A percentile compares a stretch with the other conserved stretches of the same genome.
Conservation (phyloP, 176 grass and related monocot genomes). For the Cymbopogon citratus region DNA sequence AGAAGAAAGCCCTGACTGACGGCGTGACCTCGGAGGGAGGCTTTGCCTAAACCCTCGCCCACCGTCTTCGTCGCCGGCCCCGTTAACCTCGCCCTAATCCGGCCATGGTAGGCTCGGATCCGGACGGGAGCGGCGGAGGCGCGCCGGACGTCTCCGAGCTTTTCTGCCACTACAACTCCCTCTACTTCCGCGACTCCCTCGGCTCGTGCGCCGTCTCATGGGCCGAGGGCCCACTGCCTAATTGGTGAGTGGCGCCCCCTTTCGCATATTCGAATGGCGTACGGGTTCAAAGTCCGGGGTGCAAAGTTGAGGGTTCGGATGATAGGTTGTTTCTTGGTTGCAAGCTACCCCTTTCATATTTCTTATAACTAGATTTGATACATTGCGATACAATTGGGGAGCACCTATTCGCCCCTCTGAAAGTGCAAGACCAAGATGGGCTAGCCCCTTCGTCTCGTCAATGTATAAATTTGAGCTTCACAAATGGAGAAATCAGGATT, state of each 20-base stretch:
- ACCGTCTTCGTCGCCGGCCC: too few species aligned
- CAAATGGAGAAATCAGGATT: not conserved
- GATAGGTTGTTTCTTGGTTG: not conserved
- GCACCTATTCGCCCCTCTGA: not conserved
- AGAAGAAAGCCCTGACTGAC: too few species aligned
- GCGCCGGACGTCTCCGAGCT: slow-evolving; percentile 45
- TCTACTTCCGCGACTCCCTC: slow-evolving; percentile 64
- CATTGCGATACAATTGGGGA: slow-evolving; percentile 2
- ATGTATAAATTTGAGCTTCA: not conserved
- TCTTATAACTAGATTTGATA: not conserved
- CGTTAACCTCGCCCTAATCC: not conserved
- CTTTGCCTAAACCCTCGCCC: too few species aligned
- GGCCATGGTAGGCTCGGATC: slow-evolving; percentile 39
- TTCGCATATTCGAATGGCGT: not conserved
- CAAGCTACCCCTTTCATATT: not conserved
- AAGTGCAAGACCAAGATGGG: not conserved
- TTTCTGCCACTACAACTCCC: slow-evolving; percentile 70
- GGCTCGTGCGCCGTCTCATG: slow-evolving; percentile 56
- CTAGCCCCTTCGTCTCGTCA: not conserved
- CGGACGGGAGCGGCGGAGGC: not conserved
- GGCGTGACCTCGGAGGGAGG: too few species aligned
- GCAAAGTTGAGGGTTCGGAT: not conserved
- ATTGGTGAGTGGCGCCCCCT: not conserved
- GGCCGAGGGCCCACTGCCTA: slow-evolving; percentile 35
- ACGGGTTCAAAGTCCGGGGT: not conserved